These are phyloP conservation scores for Prunus yedoensis DNA, from an alignment of 331 rosid species.

Conservation along the genomic window DNA sequence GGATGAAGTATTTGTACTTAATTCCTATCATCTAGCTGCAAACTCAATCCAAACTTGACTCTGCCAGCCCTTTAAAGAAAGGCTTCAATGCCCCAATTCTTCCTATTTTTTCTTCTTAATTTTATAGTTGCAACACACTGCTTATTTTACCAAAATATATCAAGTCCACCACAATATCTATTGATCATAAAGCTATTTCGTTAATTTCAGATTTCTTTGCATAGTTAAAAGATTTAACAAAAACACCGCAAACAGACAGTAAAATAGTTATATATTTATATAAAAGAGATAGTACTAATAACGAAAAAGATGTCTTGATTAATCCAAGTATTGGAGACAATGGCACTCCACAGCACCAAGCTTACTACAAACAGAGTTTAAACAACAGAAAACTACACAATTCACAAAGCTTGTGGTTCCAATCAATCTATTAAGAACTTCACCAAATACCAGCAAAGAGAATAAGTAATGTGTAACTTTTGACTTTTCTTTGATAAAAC, in stretches of 20 bases:
- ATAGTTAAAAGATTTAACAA: background rate
- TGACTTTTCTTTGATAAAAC: background rate
- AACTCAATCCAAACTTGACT: background rate
- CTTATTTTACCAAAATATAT: background rate
- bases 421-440: background rate
- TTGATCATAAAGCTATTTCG: background rate
- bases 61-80: background rate
- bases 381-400: too few species aligned
- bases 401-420: background rate
- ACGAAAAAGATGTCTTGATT: background rate
- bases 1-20: background rate
- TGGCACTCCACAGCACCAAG: background rate
- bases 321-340: background rate
- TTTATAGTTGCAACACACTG: background rate
- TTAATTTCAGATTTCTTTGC: background rate
- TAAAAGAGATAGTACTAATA: background rate
- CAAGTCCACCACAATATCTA: background rate
- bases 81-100: background rate
- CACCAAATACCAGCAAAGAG: background rate
- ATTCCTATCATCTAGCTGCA: background rate
- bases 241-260: background rate
- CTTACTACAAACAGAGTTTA: background rate
- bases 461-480: background rate
- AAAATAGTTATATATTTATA: background rate
- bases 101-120: background rate